Conservation (phyloP, 2,329 filamentous ascomycete species). For the Fusarium piperis region DNA sequence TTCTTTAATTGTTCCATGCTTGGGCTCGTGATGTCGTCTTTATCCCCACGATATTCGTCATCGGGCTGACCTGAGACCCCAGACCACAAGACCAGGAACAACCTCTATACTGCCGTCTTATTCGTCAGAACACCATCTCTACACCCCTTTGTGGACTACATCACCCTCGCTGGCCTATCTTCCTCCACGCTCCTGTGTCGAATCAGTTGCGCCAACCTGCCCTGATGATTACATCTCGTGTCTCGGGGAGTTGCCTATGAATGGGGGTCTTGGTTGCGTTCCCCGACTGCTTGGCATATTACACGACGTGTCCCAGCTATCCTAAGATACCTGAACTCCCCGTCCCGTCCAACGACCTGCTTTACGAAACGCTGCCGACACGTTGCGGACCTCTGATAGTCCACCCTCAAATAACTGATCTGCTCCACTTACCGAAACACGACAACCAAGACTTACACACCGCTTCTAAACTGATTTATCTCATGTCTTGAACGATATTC, state of each 20-base stretch:
- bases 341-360: not conserved
- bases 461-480: not conserved
- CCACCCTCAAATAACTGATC: not conserved
- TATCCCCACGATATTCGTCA: constrained; percentile 41
- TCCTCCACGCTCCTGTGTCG: constrained; percentile 18
- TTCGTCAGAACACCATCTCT: constrained; percentile 26
- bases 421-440: not conserved
- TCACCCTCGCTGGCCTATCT: constrained; percentile 13
- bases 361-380: not conserved
- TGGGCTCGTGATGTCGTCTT: constrained; percentile 36
- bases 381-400: not conserved
- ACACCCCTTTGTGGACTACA: not conserved
- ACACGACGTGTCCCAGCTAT: not conserved
- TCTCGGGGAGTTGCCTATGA: not conserved
- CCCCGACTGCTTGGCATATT: not conserved
- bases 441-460: not conserved
- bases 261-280: not conserved
- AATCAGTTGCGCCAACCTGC: constrained; percentile 5
- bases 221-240: constrained; percentile 13
- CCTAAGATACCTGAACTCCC: not conserved
- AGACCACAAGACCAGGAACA: constrained; percentile 26
- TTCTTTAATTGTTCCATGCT: constrained; percentile 1
- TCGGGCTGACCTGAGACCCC: constrained; percentile 22
- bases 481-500: not conserved
- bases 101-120: constrained; percentile 5